Conservation (phyloP, 139 green algal genomes). For the Volvox africanus region DNA sequence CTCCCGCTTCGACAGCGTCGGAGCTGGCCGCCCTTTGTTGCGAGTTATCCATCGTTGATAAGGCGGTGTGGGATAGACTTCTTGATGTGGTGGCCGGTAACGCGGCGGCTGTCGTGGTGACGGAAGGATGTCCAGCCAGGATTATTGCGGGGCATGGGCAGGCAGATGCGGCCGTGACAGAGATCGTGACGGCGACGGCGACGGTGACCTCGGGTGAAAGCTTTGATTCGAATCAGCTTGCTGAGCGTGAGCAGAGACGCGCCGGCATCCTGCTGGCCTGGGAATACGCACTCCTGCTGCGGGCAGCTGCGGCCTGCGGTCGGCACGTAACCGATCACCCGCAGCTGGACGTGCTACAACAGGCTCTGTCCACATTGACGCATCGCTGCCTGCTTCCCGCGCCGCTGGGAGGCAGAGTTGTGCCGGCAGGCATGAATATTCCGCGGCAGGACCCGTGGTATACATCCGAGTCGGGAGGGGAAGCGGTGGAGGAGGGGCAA, state of each 20-base stretch:
- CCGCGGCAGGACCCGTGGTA: too few relatives aligned
- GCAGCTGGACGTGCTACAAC: not conserved
- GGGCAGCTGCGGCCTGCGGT: not conserved
- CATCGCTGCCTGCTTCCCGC: not conserved
- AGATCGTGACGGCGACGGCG: too few relatives aligned
- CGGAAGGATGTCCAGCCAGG: too few relatives aligned
- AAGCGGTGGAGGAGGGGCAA: not conserved
- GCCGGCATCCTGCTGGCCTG: not conserved
- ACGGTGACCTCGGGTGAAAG: too few relatives aligned
- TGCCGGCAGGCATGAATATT: too few relatives aligned
- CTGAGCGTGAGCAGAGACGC: not conserved
- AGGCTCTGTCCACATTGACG: not conserved
- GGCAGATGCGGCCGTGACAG: too few relatives aligned
- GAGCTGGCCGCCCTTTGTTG: slow-evolving; percentile 15
- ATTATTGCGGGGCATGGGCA: too few relatives aligned
- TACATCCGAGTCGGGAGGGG: too few relatives aligned
- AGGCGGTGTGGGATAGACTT: slow-evolving; percentile 3
- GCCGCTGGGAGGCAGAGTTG: not conserved
- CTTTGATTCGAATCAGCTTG: not conserved
- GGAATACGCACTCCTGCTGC: not conserved
- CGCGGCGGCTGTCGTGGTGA: not conserved
- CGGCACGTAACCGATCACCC: not conserved
- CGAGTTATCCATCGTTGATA: not conserved
- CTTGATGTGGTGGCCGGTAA: not conserved
- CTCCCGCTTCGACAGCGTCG: not conserved